Percentiles rank a stretch among this genome's conserved stretches.
Evolutionary conservation across 2,329 filamentous ascomycete species (phyloP).

Genomic region (Exutisphaerella laricina): DNA sequence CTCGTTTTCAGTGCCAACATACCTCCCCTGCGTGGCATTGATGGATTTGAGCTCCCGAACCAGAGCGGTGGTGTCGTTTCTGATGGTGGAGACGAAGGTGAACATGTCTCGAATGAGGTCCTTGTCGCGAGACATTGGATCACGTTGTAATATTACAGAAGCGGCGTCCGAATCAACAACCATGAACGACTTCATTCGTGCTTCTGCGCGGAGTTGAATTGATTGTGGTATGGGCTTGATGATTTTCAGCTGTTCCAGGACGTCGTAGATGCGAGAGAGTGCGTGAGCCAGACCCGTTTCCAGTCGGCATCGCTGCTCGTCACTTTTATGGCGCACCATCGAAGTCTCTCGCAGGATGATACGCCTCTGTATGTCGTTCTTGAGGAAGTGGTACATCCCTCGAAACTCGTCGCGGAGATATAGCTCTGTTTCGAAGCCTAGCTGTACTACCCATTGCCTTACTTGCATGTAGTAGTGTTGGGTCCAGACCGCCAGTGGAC

Average conservation of each 20-base stretch:
- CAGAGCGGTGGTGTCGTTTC: background rate
- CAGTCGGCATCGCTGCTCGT: too few species aligned
- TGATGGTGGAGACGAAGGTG: background rate
- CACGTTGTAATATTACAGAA: background rate
- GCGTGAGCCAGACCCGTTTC: slow-evolving; percentile 18
- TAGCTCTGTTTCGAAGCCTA: slow-evolving; percentile 89
- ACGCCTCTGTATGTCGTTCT: too few species aligned
- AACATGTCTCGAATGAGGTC: background rate
- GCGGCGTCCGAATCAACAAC: slow-evolving; percentile 30
- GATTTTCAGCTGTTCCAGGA: slow-evolving; percentile 54
- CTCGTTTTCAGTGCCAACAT: slow-evolving; percentile 33
- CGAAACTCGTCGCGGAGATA: slow-evolving; percentile 81
- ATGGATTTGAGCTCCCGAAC: background rate
- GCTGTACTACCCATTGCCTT: slow-evolving; percentile 80
- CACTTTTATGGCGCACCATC: too few species aligned
- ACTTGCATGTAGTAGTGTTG: slow-evolving; percentile 85
- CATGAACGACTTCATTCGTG: slow-evolving; percentile 82
- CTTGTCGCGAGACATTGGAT: too few species aligned
- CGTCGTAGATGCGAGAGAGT: slow-evolving; percentile 53
- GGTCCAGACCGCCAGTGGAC: slow-evolving; percentile 79
- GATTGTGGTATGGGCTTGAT: slow-evolving; percentile 51
- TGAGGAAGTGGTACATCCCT: slow-evolving; percentile 69
- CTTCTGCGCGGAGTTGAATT: slow-evolving; percentile 65
- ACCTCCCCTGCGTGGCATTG: slow-evolving; percentile 28
- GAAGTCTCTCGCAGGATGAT: too few species aligned